Conservation (phyloP, 441 rosid species). For the Pelargonium australe region DNA sequence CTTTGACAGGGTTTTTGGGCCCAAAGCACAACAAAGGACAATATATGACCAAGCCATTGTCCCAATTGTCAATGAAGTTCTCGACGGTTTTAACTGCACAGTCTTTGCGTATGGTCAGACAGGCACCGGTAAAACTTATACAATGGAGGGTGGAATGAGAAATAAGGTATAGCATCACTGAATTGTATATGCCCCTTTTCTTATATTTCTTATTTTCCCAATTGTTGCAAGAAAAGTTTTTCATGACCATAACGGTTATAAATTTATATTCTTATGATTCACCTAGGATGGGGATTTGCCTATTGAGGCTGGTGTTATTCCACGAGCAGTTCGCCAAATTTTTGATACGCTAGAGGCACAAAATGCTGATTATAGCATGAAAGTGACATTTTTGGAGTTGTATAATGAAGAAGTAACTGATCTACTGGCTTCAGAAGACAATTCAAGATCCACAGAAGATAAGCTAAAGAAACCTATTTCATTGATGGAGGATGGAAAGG, state of each 20-base stretch:
- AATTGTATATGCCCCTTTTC: neutral
- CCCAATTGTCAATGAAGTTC: constrained; percentile 81
- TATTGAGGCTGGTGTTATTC: constrained; percentile 92
- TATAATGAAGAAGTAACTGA: constrained; percentile 91
- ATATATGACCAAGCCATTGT: constrained; percentile 79
- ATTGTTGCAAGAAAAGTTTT: neutral
- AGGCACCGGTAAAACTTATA: constrained; percentile 50
- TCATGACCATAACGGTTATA: neutral
- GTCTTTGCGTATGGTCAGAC: constrained; percentile 95
- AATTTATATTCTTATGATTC: neutral
- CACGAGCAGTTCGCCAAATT: constrained; percentile 80
- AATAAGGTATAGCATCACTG: constrained; percentile 48
- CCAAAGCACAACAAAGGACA: constrained; percentile 84
- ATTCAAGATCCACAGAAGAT: constrained; percentile 47
- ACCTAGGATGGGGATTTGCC: constrained; percentile 83
- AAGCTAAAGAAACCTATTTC: constrained; percentile 76
- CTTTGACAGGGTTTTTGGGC: constrained; percentile 96
- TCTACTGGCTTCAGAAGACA: constrained; percentile 68
- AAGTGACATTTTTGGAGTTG: constrained; percentile 84
- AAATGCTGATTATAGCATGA: constrained; percentile 86
- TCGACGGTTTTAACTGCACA: constrained; percentile 89
- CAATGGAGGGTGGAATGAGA: constrained; percentile 96
- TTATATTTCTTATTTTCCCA: neutral
- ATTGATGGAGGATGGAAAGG: constrained; percentile 89
- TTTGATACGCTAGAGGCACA: constrained; percentile 75